Percentiles rank a stretch among this genome's conserved stretches.
These are phyloP conservation scores for Scalesia atractyloides DNA, from an alignment of 129 eudicot species.

Conservation along the genomic window DNA sequence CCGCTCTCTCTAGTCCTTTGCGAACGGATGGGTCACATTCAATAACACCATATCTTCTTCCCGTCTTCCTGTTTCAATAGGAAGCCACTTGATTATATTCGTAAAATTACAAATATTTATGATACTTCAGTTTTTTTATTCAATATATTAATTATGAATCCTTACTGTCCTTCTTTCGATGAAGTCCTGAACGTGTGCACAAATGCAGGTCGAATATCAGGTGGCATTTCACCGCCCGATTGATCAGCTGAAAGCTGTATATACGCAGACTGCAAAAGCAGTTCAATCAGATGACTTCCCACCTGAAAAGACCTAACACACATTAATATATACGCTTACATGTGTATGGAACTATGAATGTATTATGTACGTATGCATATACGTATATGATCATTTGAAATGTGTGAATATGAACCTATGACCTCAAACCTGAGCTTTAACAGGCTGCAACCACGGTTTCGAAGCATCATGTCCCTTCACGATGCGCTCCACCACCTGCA, in stretches of 20 bases:
- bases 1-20: constrained; percentile 82
- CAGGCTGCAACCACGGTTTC: constrained; percentile 72
- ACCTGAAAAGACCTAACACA: constrained; percentile 51
- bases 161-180: constrained; percentile 52
- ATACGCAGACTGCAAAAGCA: constrained; percentile 75
- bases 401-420: constrained; percentile 32
- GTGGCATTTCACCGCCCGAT: constrained; percentile 59
- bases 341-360: neutral
- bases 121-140: neutral
- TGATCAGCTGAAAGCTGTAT: constrained; percentile 82
- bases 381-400: neutral
- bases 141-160: neutral
- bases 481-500: constrained; percentile 57
- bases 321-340: constrained; percentile 2
- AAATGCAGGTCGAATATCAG: constrained; percentile 95
- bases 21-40: constrained; percentile 83
- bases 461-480: constrained; percentile 56
- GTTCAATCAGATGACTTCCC: constrained; percentile 81
- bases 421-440: constrained; percentile 83
- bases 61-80: constrained; percentile 45
- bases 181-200: constrained; percentile 58
- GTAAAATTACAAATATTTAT: neutral
- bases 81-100: neutral
- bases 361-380: neutral
- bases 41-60: constrained; percentile 81